Evolutionary conservation across 1,284 basidiomycete genomes (phyloP), one percentile per base, ranked within the genome.

Genomic region (Peniophora sp.): DNA sequence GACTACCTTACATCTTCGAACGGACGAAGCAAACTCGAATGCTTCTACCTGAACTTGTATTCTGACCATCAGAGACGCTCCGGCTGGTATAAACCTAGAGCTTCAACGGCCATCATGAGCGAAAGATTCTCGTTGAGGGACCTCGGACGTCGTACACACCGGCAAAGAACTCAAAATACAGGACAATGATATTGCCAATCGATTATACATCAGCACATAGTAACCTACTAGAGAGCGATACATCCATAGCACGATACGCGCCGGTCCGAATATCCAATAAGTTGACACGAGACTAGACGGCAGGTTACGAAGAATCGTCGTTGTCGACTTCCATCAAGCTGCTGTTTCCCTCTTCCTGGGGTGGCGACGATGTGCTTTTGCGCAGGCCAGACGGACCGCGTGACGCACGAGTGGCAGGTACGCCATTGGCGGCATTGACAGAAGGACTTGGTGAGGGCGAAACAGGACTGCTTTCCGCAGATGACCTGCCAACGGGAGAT

Each of bases 311-410:
- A 6, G 27, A 32, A 12, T 32, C 27, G 27, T 32, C 27, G 27
- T 12, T 12, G 38, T 50, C 49, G 20, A 50, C 43, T 39, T 45
- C 49, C 49, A 50, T 45, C 6, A 14, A 17, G n/a, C 25, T 45
- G 27, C 49, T 50, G 24, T 25, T 22, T 11, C 49, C 43, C 39
- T 50, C 49, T 17, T 17, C 49, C n/a, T 32, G 23, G 17, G n/a
- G 39, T 10, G 39, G 8, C 39, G 39, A 32, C 6, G 27, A 32
- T 6, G 27, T 41, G 16, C n/a, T n/a, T 17, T 41, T 22, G 16
- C 20, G 41, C 41, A 9, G 14, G 38, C 23, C 8, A 20, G 17
- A 39, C 45, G 49, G 43, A 36, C 38, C 19, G 34, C n/a, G 16
- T 25, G 47, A 35, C 19, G 27, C 11, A 16, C 22, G 34, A 25